Evolutionary conservation across 768 basidiomycete genomes (phyloP).

Genomic region (Leucosporidium creatinivorum): DNA sequence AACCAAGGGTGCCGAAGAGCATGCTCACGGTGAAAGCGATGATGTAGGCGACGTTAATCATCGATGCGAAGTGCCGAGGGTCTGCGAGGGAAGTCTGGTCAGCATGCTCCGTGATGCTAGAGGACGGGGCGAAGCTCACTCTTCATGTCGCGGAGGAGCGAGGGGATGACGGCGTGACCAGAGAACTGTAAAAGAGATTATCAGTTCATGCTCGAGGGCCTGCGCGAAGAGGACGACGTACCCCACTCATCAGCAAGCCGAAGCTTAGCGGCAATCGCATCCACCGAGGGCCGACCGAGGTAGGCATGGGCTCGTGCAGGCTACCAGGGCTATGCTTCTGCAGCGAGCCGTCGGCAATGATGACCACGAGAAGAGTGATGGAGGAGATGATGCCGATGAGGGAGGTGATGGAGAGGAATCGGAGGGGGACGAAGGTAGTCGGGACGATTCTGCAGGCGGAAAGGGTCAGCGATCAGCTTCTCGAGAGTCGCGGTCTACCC

Average conservation of each 20-base stretch:
- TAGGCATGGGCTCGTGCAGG: slow-evolving; percentile 65
- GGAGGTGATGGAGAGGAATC: slow-evolving; percentile 79
- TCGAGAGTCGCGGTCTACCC: slow-evolving; percentile 29
- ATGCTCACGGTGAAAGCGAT: slow-evolving; percentile 47
- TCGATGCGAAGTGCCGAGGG: slow-evolving; percentile 67
- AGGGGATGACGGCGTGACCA: slow-evolving; percentile 87
- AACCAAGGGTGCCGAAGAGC: slow-evolving; percentile 70
- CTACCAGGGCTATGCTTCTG: slow-evolving; percentile 71
- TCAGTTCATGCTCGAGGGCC: not conserved
- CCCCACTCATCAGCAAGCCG: slow-evolving; percentile 87
- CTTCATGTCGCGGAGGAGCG: slow-evolving; percentile 78
- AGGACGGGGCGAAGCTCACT: not conserved
- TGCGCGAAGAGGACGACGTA: slow-evolving; percentile 42
- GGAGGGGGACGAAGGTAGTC: slow-evolving; percentile 75
- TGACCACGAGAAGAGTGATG: slow-evolving; percentile 62
- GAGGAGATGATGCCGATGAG: slow-evolving; percentile 76
- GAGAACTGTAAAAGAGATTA: slow-evolving; percentile 54
- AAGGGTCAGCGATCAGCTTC: not conserved
- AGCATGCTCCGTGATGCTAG: not conserved
- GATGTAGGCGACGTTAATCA: slow-evolving; percentile 74
- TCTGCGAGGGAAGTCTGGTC: slow-evolving; percentile 43
- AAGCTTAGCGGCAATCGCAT: slow-evolving; percentile 67
- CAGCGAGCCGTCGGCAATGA: slow-evolving; percentile 72
- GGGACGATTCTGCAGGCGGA: slow-evolving; percentile 58
- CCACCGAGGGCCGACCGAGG: slow-evolving; percentile 53